Base-by-base conservation (phyloP, 148 eudicot genomes). In the Fallopia convolvulus region DNA sequence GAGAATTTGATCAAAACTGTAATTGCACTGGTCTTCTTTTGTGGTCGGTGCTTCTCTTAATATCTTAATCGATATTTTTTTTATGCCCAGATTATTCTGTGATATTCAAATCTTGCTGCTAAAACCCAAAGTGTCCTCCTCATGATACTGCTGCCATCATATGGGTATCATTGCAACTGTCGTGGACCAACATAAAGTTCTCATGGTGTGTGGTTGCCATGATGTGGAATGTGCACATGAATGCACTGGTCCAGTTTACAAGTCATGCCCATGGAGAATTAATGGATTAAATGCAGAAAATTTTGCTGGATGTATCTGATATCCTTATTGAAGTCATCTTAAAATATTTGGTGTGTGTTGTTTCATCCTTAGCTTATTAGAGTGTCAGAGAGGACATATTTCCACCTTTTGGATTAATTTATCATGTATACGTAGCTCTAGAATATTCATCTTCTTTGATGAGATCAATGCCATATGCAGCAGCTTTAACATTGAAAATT, bases 191-290 rank as follows among this genome's bases (percentile, higher is more conserved):
- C 12, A 10, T 63, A 30, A 63, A 63, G 70, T 3, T 61, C 6
- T 63, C 70, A 63, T 18, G 58, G n/a, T 52, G n/a, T 52, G 56
- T 52, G 56, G 58, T 3, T 58, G 65, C 65, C 65, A 58, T 68
- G 46, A 15, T 33, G 72, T 33, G 44, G 46, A 33, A 33, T 33
- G 72, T 36, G 13, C n/a, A 26, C 70, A 32, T 30, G 11, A 4
- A 4, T 68, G 72, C 21, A 39, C 17, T 66, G 44, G 72, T 36
- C 9, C 72, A 39, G 6, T 68, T 33, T 39, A 3, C 72, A 15
- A 36, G 44, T 42, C 6, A 39, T 36, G 20, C 1, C 72, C 72
- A 36, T 3, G 72, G 44, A 68, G 9, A n/a, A n/a, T n/a, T n/a
- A n/a, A n/a, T n/a, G n/a, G 41, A 11, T 30, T 30, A 5, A 30